Evolutionary conservation across 768 basidiomycete species (phyloP).

Genomic region (Naganishia antarctica): DNA sequence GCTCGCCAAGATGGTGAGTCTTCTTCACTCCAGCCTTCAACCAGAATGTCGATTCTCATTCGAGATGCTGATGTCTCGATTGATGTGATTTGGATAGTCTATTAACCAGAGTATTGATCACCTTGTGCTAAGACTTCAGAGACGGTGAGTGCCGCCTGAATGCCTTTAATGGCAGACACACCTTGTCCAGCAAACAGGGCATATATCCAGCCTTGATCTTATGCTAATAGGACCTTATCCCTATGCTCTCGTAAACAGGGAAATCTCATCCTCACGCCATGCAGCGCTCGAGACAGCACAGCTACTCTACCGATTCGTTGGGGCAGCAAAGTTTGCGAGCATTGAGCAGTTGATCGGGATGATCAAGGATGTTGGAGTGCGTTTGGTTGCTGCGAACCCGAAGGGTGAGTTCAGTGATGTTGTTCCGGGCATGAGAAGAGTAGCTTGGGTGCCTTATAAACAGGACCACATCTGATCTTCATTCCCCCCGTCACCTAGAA

Average conservation of each 20-base stretch:
- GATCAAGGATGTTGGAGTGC: slow-evolving; percentile 72
- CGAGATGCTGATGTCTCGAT: no score
- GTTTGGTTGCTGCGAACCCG: slow-evolving; percentile 82
- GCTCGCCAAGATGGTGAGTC: no score
- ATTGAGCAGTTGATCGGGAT: slow-evolving; percentile 77
- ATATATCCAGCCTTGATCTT: no score
- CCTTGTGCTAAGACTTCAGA: slow-evolving; percentile 23
- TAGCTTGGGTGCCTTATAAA: slow-evolving; percentile 22
- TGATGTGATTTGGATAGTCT: slow-evolving; percentile 5
- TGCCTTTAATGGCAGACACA: neutral
- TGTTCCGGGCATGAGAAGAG: no score
- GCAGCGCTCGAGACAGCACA: slow-evolving; percentile 84
- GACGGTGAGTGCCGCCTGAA: slow-evolving; percentile 13
- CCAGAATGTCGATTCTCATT: no score
- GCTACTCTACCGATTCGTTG: slow-evolving; percentile 81
- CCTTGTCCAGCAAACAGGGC: neutral
- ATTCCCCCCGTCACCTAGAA: slow-evolving; percentile 55
- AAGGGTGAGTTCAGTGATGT: slow-evolving; percentile 62
- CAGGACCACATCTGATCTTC: no score
- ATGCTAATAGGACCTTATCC: neutral
- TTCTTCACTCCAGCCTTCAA: no score
- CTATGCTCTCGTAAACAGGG: slow-evolving; percentile 56
- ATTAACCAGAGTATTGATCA: slow-evolving; percentile 28
- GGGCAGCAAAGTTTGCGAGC: slow-evolving; percentile 76
- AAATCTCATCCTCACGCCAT: slow-evolving; percentile 82